Conservation (phyloP, 2,329 filamentous ascomycete genomes). For the Nemania sp. region DNA sequence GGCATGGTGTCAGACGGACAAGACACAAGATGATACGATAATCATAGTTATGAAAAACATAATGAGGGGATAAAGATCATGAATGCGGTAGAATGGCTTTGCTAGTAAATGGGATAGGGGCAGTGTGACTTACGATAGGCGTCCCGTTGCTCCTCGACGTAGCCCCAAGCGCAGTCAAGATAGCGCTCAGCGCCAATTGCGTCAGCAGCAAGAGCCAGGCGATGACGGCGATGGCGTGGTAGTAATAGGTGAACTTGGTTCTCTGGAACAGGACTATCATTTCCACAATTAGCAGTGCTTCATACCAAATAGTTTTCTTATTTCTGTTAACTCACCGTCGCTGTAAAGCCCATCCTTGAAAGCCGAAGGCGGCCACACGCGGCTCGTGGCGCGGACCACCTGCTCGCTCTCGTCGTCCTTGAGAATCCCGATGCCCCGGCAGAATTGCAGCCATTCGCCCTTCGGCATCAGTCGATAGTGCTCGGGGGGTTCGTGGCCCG, state of each 20-base stretch:
- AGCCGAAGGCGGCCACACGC: constrained; percentile 51
- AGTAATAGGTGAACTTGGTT: constrained; percentile 49
- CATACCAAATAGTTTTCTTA: too few species aligned
- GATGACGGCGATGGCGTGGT: constrained; percentile 46
- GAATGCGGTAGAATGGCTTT: not conserved
- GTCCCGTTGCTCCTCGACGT: constrained; percentile 43
- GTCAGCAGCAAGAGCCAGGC: constrained; percentile 52
- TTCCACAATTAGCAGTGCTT: not conserved
- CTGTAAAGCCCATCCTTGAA: constrained; percentile 54
- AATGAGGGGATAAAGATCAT: not conserved
- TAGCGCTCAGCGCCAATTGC: constrained; percentile 53
- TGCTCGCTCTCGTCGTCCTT: constrained; percentile 48
- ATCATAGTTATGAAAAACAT: too few species aligned
- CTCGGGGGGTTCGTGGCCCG: not conserved
- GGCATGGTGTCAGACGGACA: too few species aligned
- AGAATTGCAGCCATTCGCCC: constrained; percentile 51
- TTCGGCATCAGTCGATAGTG: constrained; percentile 45
- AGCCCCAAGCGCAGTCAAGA: constrained; percentile 54
- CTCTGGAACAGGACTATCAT: constrained; percentile 33
- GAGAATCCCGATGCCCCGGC: constrained; percentile 52
- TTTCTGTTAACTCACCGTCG: constrained; percentile 43
- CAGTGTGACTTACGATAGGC: constrained; percentile 41
- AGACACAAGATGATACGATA: too few species aligned
- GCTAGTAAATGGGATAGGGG: not conserved
- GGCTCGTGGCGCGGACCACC: constrained; percentile 47